Conservation (phyloP, 352 stramenopile species). For the Globisporangium canariense region DNA sequence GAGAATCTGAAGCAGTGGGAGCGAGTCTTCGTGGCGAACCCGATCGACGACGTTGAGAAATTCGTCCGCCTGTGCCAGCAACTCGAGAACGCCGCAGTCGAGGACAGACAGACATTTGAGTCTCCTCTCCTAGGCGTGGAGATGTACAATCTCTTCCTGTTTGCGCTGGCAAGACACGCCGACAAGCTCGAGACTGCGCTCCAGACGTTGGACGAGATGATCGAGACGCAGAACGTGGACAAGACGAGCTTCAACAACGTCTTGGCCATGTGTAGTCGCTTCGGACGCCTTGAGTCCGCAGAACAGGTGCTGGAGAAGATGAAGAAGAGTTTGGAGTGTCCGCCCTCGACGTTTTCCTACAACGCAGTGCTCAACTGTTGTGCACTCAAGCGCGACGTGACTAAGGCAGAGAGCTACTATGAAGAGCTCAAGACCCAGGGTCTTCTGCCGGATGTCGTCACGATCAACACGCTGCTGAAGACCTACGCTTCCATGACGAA, state of each 20-base stretch:
- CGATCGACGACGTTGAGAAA: constrained; percentile 9
- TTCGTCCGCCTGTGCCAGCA: constrained; percentile 15
- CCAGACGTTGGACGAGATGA: constrained; percentile 35
- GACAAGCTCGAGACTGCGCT: constrained; percentile 26
- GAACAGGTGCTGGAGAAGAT: constrained; percentile 35
- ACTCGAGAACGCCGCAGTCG: background rate
- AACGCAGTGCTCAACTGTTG: constrained; percentile 50
- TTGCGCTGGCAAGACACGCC: constrained; percentile 4
- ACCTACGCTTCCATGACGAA: constrained; percentile 21
- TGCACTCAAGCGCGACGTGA: constrained; percentile 27
- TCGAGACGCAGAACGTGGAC: constrained; percentile 16
- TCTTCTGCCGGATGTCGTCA: constrained; percentile 33
- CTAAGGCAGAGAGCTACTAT: constrained; percentile 28
- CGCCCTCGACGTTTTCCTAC: constrained; percentile 22
- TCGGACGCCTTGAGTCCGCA: constrained; percentile 26
- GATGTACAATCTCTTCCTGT: constrained; percentile 18
- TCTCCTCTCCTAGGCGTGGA: constrained; percentile 4
- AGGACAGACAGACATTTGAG: background rate
- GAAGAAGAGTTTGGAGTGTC: constrained; percentile 19
- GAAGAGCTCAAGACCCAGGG: constrained; percentile 33
- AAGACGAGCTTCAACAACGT: constrained; percentile 35
- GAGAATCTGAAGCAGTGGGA: constrained; percentile 17
- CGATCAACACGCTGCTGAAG: constrained; percentile 57
- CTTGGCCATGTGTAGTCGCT: constrained; percentile 32
- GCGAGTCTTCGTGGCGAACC: constrained; percentile 5